A percentile compares a stretch with the other conserved stretches of the same genome.
Evolutionary conservation across 305 asterid species (phyloP).

Genomic region (Petunia hybrid): DNA sequence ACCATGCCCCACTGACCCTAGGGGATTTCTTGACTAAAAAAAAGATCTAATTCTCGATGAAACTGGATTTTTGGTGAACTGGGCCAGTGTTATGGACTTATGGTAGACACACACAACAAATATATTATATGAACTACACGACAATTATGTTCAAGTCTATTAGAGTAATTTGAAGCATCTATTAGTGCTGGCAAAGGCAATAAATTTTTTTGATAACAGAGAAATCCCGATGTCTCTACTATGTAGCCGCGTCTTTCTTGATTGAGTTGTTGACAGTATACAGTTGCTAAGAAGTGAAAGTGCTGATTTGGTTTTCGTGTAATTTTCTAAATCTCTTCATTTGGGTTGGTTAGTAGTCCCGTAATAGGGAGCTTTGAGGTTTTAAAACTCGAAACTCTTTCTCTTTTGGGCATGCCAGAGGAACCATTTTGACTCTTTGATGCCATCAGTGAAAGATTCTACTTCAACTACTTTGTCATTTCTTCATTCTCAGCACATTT

Average conservation of each 20-base stretch:
- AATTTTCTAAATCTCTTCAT: neutral
- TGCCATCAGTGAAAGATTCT: slow-evolving; percentile 11
- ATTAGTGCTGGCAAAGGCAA: neutral
- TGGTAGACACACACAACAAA: neutral
- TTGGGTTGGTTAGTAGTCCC: neutral
- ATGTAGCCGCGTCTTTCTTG: neutral
- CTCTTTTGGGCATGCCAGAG: neutral
- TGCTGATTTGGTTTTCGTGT: neutral
- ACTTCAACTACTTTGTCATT: slow-evolving; percentile 1
- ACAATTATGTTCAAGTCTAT: neutral
- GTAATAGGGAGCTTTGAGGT: slow-evolving; percentile 4
- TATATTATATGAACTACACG: neutral
- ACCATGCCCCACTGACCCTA: too few species aligned
- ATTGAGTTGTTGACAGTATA: neutral
- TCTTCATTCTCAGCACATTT: slow-evolving; percentile 4
- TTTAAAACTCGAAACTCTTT: neutral
- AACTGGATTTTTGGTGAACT: neutral
- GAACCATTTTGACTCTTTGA: slow-evolving; percentile 21
- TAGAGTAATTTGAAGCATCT: neutral
- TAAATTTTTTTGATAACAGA: neutral
- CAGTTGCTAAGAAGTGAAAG: neutral
- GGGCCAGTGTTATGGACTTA: neutral
- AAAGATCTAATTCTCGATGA: too few species aligned
- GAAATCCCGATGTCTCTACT: neutral
- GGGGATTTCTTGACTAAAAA: too few species aligned